Conservation (phyloP, 2,329 filamentous ascomycete species). For the Coleophoma eucalyptorum region DNA sequence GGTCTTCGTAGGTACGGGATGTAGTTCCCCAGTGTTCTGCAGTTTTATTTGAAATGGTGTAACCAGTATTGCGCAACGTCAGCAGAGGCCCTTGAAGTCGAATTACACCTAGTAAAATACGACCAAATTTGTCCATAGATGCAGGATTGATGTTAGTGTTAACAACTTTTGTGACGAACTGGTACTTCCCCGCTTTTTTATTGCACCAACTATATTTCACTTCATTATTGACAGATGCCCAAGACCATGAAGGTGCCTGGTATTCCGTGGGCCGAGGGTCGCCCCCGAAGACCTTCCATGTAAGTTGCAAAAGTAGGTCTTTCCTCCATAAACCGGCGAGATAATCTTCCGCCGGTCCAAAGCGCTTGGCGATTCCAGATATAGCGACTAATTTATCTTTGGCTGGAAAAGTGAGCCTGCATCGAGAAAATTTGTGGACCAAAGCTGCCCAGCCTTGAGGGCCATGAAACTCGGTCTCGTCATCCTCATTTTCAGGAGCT, state of each 20-base stretch:
- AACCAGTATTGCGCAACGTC: no score
- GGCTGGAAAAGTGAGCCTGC: not conserved
- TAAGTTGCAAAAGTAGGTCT: not conserved
- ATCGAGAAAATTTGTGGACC: not conserved
- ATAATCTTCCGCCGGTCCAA: not conserved
- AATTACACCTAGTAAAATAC: no score
- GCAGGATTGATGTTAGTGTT: no score
- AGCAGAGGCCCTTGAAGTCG: no score
- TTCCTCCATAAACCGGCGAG: not conserved
- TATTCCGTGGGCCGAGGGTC: not conserved
- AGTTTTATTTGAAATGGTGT: no score
- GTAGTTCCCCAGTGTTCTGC: no score
- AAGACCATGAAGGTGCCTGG: constrained; percentile 4
- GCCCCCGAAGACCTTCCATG: no score
- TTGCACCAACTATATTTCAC: not conserved
- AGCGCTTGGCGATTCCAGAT: not conserved
- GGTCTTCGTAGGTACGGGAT: no score
- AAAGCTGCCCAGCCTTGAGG: not conserved
- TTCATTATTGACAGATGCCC: constrained; percentile 19
- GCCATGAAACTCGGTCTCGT: not conserved
- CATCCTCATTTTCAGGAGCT: not conserved
- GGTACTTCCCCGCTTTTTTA: no score
- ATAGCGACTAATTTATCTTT: not conserved
- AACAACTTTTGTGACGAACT: no score
- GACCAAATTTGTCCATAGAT: no score